A percentile compares a stretch with the other conserved stretches of the same genome.
These are phyloP conservation scores for Cutaneotrichosporon arboriforme DNA, from an alignment of 1,284 basidiomycete genomes.

Conservation along the genomic window DNA sequence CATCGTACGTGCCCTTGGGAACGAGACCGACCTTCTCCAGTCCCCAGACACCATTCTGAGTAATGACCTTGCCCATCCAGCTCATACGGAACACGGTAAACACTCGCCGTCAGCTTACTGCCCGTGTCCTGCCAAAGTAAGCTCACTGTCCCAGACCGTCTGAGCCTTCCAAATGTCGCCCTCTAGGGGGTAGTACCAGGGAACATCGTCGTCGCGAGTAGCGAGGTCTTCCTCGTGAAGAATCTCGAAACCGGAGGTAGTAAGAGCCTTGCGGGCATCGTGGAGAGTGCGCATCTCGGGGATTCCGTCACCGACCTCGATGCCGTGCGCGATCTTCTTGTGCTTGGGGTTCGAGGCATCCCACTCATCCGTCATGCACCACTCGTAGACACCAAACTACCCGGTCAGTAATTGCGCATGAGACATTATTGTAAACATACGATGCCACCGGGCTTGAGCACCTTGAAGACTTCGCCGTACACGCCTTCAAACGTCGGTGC, in stretches of 20 bases:
- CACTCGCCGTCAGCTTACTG: slow-evolving; percentile 36
- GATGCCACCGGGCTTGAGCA: slow-evolving; percentile 93
- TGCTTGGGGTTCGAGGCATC: slow-evolving; percentile 80
- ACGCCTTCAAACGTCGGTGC: slow-evolving; percentile 94
- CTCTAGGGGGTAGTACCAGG: slow-evolving; percentile 96
- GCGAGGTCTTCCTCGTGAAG: slow-evolving; percentile 93
- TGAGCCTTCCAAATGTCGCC: slow-evolving; percentile 89
- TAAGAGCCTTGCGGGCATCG: slow-evolving; percentile 69
- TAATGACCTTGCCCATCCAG: slow-evolving; percentile 77
- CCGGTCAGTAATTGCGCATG: not conserved
- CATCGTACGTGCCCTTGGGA: slow-evolving; percentile 88
- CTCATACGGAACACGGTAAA: slow-evolving; percentile 85
- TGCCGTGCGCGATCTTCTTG: slow-evolving; percentile 83
- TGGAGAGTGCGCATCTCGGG: slow-evolving; percentile 87
- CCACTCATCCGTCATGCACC: slow-evolving; percentile 97
- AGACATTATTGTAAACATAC: slow-evolving; percentile 53
- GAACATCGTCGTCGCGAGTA: slow-evolving; percentile 64
- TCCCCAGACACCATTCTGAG: slow-evolving; percentile 70
- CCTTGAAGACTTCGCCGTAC: slow-evolving; percentile 87
- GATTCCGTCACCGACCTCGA: slow-evolving; percentile 92
- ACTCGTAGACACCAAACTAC: slow-evolving; percentile 95
- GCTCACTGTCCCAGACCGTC: slow-evolving; percentile 76
- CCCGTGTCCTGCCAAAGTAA: not conserved
- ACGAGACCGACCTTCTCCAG: slow-evolving; percentile 75
- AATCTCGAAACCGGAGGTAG: slow-evolving; percentile 81